These are phyloP conservation scores for Cynara cardunculus DNA, from an alignment of 129 eudicot species.

Conservation along the genomic window DNA sequence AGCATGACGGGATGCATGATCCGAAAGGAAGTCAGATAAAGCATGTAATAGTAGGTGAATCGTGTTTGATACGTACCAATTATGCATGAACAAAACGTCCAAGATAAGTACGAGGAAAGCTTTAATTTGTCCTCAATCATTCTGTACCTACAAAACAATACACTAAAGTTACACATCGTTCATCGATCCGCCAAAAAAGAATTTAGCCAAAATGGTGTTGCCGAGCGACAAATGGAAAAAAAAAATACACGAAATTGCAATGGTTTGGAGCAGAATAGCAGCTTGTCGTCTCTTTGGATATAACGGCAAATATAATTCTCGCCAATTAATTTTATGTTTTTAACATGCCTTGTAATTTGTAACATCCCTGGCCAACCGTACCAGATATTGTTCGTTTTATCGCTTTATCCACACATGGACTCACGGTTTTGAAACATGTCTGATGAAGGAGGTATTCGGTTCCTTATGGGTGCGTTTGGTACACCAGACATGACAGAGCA, in stretches of 20 bases:
- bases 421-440: neutral
- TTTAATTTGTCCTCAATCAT: constrained; percentile 92
- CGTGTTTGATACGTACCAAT: constrained; percentile 41
- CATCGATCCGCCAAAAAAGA: neutral
- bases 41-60: neutral
- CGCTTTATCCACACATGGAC: neutral
- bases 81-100: constrained; percentile 94
- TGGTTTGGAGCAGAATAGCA: neutral
- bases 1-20: neutral
- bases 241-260: neutral
- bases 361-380: neutral
- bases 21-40: neutral
- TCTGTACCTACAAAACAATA: constrained; percentile 57
- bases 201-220: neutral
- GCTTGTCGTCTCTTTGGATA: neutral
- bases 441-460: too few species aligned
- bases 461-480: too few species aligned
- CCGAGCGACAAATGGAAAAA: neutral
- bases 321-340: neutral
- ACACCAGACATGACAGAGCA: too few species aligned
- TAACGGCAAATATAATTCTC: neutral
- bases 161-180: neutral
- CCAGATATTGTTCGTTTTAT: neutral
- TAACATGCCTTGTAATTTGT: neutral
- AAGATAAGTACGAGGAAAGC: constrained; percentile 78